phyloP scores from a whole-genome alignment of 306 rosid species.

The Cucurbita ficifolia region DNA sequence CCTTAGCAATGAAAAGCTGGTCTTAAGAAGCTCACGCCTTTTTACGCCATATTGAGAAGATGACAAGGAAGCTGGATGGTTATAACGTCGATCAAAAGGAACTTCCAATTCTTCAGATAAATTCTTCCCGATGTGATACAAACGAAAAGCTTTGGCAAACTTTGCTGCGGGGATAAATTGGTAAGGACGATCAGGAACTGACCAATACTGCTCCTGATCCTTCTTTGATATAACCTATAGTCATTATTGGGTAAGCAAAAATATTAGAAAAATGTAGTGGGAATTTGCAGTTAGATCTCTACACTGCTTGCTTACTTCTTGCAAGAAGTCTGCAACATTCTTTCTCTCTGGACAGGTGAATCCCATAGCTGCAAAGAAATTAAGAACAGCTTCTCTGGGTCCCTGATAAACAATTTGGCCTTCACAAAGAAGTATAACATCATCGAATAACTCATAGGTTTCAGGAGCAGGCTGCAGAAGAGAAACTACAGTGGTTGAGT shows the following conservation, averaged over 20 bases:
- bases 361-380: constrained; percentile 74
- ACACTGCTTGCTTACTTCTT: constrained; percentile 70
- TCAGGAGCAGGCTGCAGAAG: constrained; percentile 99
- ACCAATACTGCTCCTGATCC: constrained; percentile 99
- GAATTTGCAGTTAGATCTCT: constrained; percentile 10
- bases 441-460: constrained; percentile 95
- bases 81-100: constrained; percentile 72
- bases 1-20: constrained; percentile 68
- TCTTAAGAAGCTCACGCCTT: constrained; percentile 62
- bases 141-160: constrained; percentile 65
- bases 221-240: constrained; percentile 80
- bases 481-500: constrained; percentile 79
- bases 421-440: constrained; percentile 77
- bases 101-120: constrained; percentile 48
- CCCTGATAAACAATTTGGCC: constrained; percentile 96
- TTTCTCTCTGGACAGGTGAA: constrained; percentile 77
- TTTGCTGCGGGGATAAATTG: constrained; percentile 60
- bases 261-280: constrained; percentile 5
- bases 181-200: constrained; percentile 57
- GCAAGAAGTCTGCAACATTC: constrained; percentile 95
- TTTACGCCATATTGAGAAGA: constrained; percentile 51
- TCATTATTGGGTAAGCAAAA: constrained; percentile 5
- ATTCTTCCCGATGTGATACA: constrained; percentile 49
- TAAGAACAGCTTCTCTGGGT: constrained; percentile 60
- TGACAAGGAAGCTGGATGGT: constrained; percentile 92